Base-by-base conservation (phyloP, 257 asterid genomes). In the Solanum lycopersicoides region DNA sequence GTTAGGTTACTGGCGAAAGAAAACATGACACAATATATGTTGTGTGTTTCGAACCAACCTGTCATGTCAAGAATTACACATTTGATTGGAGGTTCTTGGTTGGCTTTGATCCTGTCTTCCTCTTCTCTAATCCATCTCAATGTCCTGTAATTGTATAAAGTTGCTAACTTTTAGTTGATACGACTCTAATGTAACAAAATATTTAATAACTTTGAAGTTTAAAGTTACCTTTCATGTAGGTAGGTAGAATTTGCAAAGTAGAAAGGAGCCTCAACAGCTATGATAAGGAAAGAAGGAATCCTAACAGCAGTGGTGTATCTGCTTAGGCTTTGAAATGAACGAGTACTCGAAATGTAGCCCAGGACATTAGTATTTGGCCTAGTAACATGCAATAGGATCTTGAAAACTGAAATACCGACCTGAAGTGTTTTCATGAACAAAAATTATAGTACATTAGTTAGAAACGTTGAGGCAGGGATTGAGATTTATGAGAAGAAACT, bases 341-440 rank as follows among this genome's bases (percentile, higher is more conserved):
- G 95, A 28, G 98, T 95, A 75, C 99, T 96, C 0, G 97, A 94
- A 85, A 96, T 93, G 77, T 94, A 94, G 47, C 99, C 98, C 75
- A 96, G 71, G 6, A 87, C 92, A 42, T 84, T 90, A 1, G 96
- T 95, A 86, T 95, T 96, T 32, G 99, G 99, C 91, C 99, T 91
- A 3, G 98, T 94, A 12, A 96, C 99, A 56, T 96, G 94, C 89
- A 96, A 87, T 65, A 96, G 90, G 88, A 96, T 93, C 95, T 96
- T 96, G 94, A 96, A 95, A 45, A 96, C 94, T 7, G 99, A 96
- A 85, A 96, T 92, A 86, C 98, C 98, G 45, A 96, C 97, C 99
- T 96, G 90, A 86, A 80, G 23, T 25, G 23, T 50, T 32, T 42
- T 47, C 82, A 47, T 53, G 9, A 32, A 47, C 32, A 50, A 34